Base-by-base conservation (phyloP, 1,284 basidiomycete genomes). In the Microbotryum saponariae region DNA sequence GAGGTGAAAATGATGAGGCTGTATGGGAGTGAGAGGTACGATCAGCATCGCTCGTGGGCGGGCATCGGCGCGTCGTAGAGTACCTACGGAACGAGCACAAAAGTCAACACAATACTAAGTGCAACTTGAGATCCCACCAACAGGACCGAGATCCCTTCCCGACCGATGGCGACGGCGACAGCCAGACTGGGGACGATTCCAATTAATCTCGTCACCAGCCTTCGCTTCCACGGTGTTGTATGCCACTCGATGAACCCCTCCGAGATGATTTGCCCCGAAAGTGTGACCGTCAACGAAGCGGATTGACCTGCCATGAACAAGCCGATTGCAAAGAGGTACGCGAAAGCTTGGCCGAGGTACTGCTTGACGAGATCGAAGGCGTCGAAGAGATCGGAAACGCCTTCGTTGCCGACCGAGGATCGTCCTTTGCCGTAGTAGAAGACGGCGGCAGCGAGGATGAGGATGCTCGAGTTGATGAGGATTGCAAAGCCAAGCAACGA, bases 211-310 rank as follows among this genome's bases (percentile, higher is more conserved):
- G 94, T 98, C 56, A 91, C 70, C 5, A 94, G 76, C 9, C 93
- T 84, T 10, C 93, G 84, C 49, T 89, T 69, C 69, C 69, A 73
- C 0, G 68, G 72, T 27, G 33, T 65, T 12, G 61, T 70, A 10
- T 56, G 82, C 93, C 93, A 97, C 61, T 85, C 83, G 64, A 98
- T 81, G 76, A 97, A 96, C 0, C 94, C 94, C 76, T 97, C 94
- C 0, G 86, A 87, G 42, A 97, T 88, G 51, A 92, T 86, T 76
- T 97, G 81, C 0, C 93, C 94, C 0, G 91, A 88, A 14, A 97
- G 81, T 0, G 92, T 97, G 8, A 90, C 92, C 2, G 96, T 89
- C 64, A 97, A 84, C 10, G 88, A 90, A 0, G 94, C 89, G 67
- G 89, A 91, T 79, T 97, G 91, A 4, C 93, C 93, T 0, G 91